Evolutionary conservation across 306 rosid genomes (phyloP).

Genomic region (Cyclanthera cordifolia): DNA sequence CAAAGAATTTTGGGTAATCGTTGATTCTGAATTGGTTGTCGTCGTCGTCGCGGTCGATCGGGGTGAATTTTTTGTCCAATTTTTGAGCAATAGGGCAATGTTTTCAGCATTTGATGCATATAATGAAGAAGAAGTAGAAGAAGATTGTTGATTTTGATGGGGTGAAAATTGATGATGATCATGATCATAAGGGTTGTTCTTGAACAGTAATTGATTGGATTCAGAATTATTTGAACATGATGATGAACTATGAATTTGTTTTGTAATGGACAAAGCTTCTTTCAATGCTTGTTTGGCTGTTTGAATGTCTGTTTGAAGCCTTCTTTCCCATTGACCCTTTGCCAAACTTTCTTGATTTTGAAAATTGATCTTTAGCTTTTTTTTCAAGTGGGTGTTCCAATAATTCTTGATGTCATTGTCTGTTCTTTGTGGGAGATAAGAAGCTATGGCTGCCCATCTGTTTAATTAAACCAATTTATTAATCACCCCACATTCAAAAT

Average conservation of each 20-base stretch:
- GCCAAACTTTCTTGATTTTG: conserved; percentile 15
- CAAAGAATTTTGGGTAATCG: conserved; percentile 12
- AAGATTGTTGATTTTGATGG: not conserved
- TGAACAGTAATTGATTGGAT: not conserved
- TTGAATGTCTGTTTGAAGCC: conserved; percentile 75
- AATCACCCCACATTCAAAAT: not conserved
- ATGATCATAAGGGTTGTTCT: not conserved
- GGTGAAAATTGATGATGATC: too few relatives aligned
- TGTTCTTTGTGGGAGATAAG: conserved; percentile 39
- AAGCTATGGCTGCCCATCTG: conserved; percentile 49
- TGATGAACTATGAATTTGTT: too few relatives aligned
- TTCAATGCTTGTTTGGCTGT: conserved; percentile 70
- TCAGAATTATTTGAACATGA: conserved; percentile 9
- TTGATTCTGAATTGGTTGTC: not conserved
- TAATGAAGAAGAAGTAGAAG: conserved; percentile 19
- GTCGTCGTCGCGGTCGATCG: conserved; percentile 14
- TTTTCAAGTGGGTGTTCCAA: conserved; percentile 43
- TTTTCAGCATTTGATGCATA: conserved; percentile 69
- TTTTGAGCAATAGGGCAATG: conserved; percentile 58
- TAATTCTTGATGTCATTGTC: conserved; percentile 41
- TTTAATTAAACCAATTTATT: not conserved
- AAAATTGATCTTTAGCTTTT: conserved; percentile 27
- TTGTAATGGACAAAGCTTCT: conserved; percentile 73
- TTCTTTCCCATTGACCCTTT: conserved; percentile 92
- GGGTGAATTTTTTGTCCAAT: conserved; percentile 51